Base-by-base conservation (phyloP, 768 basidiomycete genomes). In the Lentinula detonsa region DNA sequence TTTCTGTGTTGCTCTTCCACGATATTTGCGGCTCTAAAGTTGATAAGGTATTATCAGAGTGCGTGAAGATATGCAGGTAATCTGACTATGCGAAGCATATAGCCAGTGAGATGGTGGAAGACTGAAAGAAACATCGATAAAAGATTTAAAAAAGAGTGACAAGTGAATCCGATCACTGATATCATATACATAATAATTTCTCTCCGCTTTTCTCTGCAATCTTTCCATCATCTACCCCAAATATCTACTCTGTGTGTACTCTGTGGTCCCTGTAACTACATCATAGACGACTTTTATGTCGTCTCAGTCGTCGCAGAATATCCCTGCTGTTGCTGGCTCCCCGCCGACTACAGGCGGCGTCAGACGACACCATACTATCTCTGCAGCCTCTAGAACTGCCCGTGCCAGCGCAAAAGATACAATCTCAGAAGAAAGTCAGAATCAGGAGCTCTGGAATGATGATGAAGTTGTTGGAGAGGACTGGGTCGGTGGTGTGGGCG, bases 341-440 rank as follows among this genome's bases (percentile, higher is more conserved):
- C 56, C 56, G 10, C 39, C 56, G 21, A 18, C 57, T 16, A 23
- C 57, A n/a, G 45, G 57, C 28, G 78, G 81, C 37, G 89, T 92
- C n/a, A 79, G 91, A 66, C 84, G 91, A 35, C 88, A 92, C 71
- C 91, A 93, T 68, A 93, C 91, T 53, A 91, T 93, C 73, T 83
- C 91, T 34, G 83, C 88, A 10, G 79, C 88, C 23, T 88, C 88
- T 55, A 82, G 91, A 65, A 75, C 82, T 1, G 80, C 85, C 39
- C 77, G 90, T 53, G 76, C 83, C 16, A 78, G 73, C 50, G 80
- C 84, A n/a, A 85, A 84, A 69, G 81, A 86, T 33, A 72, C 81
- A 39, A 86, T 88, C 62, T 85, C 84, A 50, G 90, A 91, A 67
- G 89, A 91, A 70, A 72, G 77, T 9, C 80, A 84, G 68, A 78